A percentile compares a stretch with the other conserved stretches of the same genome.
Conservation (phyloP, 345 rosid species). For the Hevea brasiliensis region DNA sequence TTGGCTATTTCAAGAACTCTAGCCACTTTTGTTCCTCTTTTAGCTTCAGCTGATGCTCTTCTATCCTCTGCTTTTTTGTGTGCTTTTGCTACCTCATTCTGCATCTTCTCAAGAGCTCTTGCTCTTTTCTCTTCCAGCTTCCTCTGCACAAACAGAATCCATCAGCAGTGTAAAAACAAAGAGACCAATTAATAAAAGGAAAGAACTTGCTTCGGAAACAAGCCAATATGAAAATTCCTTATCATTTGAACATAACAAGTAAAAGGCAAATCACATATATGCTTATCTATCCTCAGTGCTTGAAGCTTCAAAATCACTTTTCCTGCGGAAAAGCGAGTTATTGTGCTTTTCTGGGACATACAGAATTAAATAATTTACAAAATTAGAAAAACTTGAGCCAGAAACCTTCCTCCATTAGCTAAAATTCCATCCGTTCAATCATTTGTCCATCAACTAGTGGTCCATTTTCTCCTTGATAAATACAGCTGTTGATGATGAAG, state of each 20-base stretch:
- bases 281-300: background rate
- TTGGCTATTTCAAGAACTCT: slow-evolving; percentile 71
- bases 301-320: background rate
- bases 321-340: background rate
- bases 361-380: no score
- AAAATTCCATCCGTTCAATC: background rate
- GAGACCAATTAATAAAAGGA: no score
- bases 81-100: slow-evolving; percentile 79
- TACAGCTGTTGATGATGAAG: background rate
- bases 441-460: background rate
- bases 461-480: background rate
- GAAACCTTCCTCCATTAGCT: background rate
- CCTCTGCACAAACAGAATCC: slow-evolving; percentile 49
- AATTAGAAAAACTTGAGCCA: background rate
- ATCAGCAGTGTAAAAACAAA: background rate
- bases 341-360: slow-evolving; percentile 1
- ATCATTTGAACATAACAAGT: background rate
- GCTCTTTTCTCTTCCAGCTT: slow-evolving; percentile 91
- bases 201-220: background rate
- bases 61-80: slow-evolving; percentile 88
- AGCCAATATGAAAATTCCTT: background rate
- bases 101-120: slow-evolving; percentile 83
- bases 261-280: background rate
- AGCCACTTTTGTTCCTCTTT: slow-evolving; percentile 76
- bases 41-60: slow-evolving; percentile 82